Base-by-base conservation (phyloP, 192 early-diverging fungal species). In the Coemansia sp. region DNA sequence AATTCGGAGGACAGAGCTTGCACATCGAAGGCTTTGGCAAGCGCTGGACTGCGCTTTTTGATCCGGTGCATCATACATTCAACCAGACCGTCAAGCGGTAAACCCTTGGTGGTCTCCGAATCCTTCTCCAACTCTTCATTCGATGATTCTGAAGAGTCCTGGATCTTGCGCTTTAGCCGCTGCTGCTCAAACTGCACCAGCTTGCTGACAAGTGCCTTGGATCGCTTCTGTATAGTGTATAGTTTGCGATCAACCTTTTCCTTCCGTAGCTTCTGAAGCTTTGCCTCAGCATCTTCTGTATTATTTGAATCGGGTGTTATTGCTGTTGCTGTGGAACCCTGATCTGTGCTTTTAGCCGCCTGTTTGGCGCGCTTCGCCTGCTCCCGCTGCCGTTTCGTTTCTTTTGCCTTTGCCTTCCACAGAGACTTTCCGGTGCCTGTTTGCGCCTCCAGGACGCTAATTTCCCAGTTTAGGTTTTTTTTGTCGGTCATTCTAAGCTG, bases 391-490 rank as follows among this genome's bases (percentile, higher is more conserved):
- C 54, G 57, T 15, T 61, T 67, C 3, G 45, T 65, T 21, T 63
- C 65, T 25, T 47, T 63, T 9, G 60, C 60, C 25, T 54, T 37
- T 23, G 74, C 74, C 58, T 56, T 66, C 60, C 56, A 51, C 3
- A 67, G 25, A 5, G 74, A 45, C 50, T 19, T 12, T 15, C 63
- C 74, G 24, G 57, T 41, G 45, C 69, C 64, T 2, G 61, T 32
- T 29, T 63, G 39, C 41, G 73, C 73, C 49, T 69, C 73, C 11
- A 68, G 58, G 22, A 68, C 62, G 37, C 51, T 53, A 21, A 75
- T 75, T 35, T 69, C 61, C 58, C 60, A 69, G 37, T 62, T 69
- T 9, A 75, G 14, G 39, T 65, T 75, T 23, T 63, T 52, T 27
- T 53, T 62, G n/a, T 49, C 27, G 25, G 51, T 35, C 61, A 73